Evolutionary conservation across 2,329 filamentous ascomycete genomes (phyloP), one percentile per base, ranked within the genome.

Genomic region (Penicillium sp.): DNA sequence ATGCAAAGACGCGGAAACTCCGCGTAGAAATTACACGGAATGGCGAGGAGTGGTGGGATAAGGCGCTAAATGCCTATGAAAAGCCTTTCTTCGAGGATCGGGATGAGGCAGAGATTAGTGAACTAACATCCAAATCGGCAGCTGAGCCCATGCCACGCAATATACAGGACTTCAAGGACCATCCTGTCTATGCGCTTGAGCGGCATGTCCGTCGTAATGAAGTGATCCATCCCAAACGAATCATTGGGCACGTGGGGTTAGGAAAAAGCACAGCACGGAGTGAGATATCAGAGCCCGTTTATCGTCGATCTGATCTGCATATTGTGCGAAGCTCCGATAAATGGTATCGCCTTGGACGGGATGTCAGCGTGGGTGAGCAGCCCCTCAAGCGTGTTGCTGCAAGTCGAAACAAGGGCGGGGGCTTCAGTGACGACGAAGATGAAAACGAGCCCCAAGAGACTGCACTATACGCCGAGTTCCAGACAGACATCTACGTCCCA

Each of bases 311-410:
- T 45, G 90, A 97, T 69, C 90, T 99, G 0, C 86, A 90, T 50
- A 67, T 85, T 5, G 91, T 91, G 1, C 84, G 87, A 59, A 95
- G 86, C 59, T 86, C 85, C 3, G 91, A 96, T 62, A 91, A 89
- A 60, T 99, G 94, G 95, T 97, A 94, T 72, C 86, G 92, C 2
- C 75, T 93, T 57, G 94, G 94, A 0, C 82, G 91, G 26, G 87
- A 91, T 60, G 84, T 99, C 8, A 90, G 85, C 62, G 75, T 84
- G 0, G 85, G 88, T 14, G 90, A 96, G 70, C 88, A 94, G 53
- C 90, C 94, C 0, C 81, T 89, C 14, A 97, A 96, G 69, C 87
- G 88, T 69, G 75, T 90, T 2, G 78, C 81, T 0, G 81, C 68
- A 4, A 82, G 65, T 72, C 76, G 62, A 72, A 60, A 68, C 72